Conservation (phyloP, 2,329 filamentous ascomycete genomes). For the Fusarium xyrophilum region DNA sequence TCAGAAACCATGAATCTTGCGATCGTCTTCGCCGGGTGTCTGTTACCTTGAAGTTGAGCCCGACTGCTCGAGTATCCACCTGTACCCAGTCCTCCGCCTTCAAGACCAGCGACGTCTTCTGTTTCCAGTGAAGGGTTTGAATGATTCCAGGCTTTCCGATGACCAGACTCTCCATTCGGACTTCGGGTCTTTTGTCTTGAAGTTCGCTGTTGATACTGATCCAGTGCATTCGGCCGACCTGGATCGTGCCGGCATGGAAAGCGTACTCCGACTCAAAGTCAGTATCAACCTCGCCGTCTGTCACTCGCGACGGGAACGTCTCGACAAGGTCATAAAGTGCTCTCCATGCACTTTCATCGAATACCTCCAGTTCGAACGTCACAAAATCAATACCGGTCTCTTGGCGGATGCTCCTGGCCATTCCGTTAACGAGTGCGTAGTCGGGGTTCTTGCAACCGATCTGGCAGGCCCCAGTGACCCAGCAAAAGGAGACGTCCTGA, state of each 20-base stretch:
- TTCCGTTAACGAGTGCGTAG: conserved; percentile 7
- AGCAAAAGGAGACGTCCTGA: conserved; percentile 5
- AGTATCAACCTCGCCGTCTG: conserved; percentile 1
- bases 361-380: neutral
- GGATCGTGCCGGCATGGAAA: conserved; percentile 5
- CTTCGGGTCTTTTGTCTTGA: neutral
- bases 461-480: neutral
- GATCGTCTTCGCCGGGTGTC: neutral
- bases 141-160: conserved; percentile 7
- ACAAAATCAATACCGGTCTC: conserved; percentile 6
- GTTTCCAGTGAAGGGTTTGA: conserved; percentile 6
- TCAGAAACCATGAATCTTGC: neutral
- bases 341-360: neutral
- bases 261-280: conserved; percentile 5
- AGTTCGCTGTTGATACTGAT: conserved; percentile 3
- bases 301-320: neutral
- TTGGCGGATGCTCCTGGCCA: conserved; percentile 5
- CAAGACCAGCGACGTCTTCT: neutral
- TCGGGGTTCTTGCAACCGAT: conserved; percentile 6
- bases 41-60: conserved; percentile 10
- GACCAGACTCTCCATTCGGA: neutral
- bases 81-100: conserved; percentile 8
- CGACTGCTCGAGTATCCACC: conserved; percentile 1
- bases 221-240: conserved; percentile 3
- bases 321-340: neutral